These are phyloP conservation scores for Candida sp. DNA, from an alignment of 1,139 yeast species.

Conservation along the genomic window DNA sequence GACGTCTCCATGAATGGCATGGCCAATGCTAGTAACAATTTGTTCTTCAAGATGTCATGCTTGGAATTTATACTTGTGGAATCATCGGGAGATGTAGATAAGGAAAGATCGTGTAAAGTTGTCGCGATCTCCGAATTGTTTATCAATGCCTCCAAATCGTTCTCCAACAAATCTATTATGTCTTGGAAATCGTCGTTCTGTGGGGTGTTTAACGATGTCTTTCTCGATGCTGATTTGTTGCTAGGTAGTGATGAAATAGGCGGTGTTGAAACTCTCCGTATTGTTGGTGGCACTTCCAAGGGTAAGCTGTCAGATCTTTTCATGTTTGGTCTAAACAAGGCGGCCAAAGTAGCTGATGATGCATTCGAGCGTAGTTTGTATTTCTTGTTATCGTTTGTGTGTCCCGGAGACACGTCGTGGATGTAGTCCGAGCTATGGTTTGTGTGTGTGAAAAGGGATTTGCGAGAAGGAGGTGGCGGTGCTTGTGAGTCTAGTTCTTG, in stretches of 20 bases:
- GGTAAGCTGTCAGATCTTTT: constrained; percentile 44
- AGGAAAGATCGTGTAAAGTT: constrained; percentile 59
- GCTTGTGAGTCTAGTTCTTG: constrained; percentile 1
- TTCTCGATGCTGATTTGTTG: neutral
- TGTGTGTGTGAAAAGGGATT: constrained; percentile 12
- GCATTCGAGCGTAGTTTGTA: constrained; percentile 48
- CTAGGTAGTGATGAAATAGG: neutral
- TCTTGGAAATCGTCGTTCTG: constrained; percentile 43
- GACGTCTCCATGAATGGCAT: constrained; percentile 73
- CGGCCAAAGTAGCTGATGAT: constrained; percentile 67
- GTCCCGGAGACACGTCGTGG: constrained; percentile 13
- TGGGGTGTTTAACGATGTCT: neutral
- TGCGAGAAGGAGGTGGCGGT: constrained; percentile 1
- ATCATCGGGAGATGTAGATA: constrained; percentile 38
- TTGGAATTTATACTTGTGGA: constrained; percentile 24
- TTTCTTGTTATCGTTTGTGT: constrained; percentile 15
- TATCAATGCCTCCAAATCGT: constrained; percentile 30
- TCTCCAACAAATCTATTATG: constrained; percentile 47
- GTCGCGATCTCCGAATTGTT: constrained; percentile 48
- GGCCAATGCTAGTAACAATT: constrained; percentile 68
- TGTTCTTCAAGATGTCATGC: constrained; percentile 51
- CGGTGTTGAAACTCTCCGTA: constrained; percentile 1
- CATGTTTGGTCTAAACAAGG: constrained; percentile 51
- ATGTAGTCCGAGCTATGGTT: constrained; percentile 29
- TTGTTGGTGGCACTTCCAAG: constrained; percentile 11